Base-by-base conservation (phyloP, 768 basidiomycete species). In the Phaffia tasmanica region DNA sequence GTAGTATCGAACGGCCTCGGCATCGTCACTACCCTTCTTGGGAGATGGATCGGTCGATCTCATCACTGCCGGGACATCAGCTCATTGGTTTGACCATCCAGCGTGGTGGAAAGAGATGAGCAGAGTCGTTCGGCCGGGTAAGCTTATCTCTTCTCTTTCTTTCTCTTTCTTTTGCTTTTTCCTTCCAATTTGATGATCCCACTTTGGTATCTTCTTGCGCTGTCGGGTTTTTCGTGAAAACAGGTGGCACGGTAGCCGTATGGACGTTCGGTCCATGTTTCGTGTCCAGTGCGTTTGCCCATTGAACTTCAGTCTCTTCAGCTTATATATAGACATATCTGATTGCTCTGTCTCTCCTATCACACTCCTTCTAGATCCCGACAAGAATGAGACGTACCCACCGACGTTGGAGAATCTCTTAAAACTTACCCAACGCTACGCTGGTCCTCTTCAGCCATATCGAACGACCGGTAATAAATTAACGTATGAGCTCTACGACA, bases 401-500 rank as follows among this genome's bases (percentile, higher is more conserved):
- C 9, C 14, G 2, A 25, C 57, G 3, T 42, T 66, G 5, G 27
- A n/a, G 3, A 42, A 15, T 8, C 65, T 66, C 11, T 21, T 66
- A 32, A 42, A 65, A 11, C 57, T 35, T 11, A 67, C 65, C 5
- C 65, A 54, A 21, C 65, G 50, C 23, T 67, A 67, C 54, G 47
- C 54, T 6, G 65, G 65, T 35, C 51, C 50, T 11, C 35, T 67
- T 46, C 19, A 18, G 53, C 65, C 65, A 14, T 67, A 32, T 47
- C 58, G 65, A 14, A 53, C 65, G 21, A 1, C 11, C 1, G 65
- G 65, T 23, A 67, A 67, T 48, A 25, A 27, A 19, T 46, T 47
- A 27, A 67, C 65, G n/a, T 67, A 53, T 50, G n/a, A 50, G 16
- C 35, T 67, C 0, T 67, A 67, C 51, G 65, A 67, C 58, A n/a